These are phyloP conservation scores for Clavispora santaluciae DNA, from an alignment of 805 yeast genomes.

Conservation along the genomic window DNA sequence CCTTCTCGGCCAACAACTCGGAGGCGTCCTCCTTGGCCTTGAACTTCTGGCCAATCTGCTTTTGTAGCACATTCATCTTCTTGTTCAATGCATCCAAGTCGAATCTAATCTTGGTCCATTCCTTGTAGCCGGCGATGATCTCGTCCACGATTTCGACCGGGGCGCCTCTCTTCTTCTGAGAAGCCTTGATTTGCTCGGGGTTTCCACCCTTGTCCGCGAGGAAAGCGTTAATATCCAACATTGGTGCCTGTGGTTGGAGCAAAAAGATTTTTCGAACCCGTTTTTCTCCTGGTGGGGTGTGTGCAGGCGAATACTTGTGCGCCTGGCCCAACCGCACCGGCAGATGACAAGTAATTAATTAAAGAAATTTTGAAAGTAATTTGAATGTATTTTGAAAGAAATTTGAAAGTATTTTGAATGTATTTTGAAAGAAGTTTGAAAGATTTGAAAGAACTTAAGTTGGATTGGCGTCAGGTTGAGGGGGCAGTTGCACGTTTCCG, in stretches of 20 bases:
- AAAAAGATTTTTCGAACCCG: not conserved
- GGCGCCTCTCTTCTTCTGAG: slow-evolving; percentile 93
- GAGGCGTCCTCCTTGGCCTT: slow-evolving; percentile 93
- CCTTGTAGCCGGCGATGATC: slow-evolving; percentile 84
- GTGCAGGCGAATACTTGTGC: not conserved
- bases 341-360: too few species aligned
- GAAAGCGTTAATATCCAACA: slow-evolving; percentile 91
- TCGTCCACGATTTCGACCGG: slow-evolving; percentile 94
- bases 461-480: too few species aligned
- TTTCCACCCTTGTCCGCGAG: slow-evolving; percentile 96
- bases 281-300: not conserved
- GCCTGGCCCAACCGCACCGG: too few species aligned
- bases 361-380: too few species aligned
- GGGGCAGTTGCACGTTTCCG: too few species aligned
- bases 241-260: slow-evolving; percentile 19
- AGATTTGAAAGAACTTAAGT: too few species aligned
- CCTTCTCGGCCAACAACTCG: slow-evolving; percentile 79
- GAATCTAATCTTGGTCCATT: slow-evolving; percentile 80
- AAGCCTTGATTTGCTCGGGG: slow-evolving; percentile 80
- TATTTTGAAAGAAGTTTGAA: too few species aligned
- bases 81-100: slow-evolving; percentile 89
- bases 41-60: slow-evolving; percentile 86
- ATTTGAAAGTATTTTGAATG: too few species aligned
- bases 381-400: too few species aligned
- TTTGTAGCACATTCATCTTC: slow-evolving; percentile 81